Evolutionary conservation across 495 filamentous ascomycete genomes (phyloP).

Genomic region (Neurospora tetraspora): DNA sequence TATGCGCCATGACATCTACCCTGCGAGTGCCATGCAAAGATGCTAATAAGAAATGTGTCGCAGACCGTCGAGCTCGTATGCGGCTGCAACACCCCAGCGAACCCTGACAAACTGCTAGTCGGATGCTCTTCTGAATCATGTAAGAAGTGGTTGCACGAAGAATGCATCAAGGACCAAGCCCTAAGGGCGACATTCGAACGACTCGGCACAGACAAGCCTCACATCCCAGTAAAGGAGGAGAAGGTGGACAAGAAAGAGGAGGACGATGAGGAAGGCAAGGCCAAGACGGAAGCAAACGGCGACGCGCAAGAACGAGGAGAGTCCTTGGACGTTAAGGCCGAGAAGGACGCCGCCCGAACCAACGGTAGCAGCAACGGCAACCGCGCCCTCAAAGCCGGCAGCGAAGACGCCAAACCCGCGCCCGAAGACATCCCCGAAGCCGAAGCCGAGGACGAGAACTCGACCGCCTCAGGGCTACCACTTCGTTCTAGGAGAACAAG

Average conservation of each 20-base stretch:
- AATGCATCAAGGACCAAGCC: conserved; percentile 47
- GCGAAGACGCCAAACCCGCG: conserved; percentile 17
- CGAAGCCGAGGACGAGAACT: background rate
- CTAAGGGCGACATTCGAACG: conserved; percentile 37
- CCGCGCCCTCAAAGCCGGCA: conserved; percentile 17
- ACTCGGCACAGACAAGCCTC: conserved; percentile 35
- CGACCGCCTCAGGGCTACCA: background rate
- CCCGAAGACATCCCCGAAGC: conserved; percentile 12
- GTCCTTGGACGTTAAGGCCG: conserved; percentile 33
- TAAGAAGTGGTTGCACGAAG: conserved; percentile 53
- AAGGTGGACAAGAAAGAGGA: conserved; percentile 1
- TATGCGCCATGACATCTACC: conserved; percentile 22
- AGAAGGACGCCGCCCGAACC: conserved; percentile 15
- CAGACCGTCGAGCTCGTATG: conserved; percentile 51
- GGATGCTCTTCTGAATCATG: conserved; percentile 47
- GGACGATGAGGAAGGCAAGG: conserved; percentile 24
- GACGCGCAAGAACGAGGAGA: background rate
- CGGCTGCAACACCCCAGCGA: conserved; percentile 49
- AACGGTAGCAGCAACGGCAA: conserved; percentile 22
- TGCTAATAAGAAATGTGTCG: conserved; percentile 5
- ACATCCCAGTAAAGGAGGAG: conserved; percentile 27
- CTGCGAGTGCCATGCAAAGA: background rate
- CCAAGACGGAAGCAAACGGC: background rate
- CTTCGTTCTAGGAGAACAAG: background rate
- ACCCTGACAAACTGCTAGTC: conserved; percentile 50